phyloP scores from a whole-genome alignment of 805 yeast genomes.

The Jamesozyma rosinii region DNA sequence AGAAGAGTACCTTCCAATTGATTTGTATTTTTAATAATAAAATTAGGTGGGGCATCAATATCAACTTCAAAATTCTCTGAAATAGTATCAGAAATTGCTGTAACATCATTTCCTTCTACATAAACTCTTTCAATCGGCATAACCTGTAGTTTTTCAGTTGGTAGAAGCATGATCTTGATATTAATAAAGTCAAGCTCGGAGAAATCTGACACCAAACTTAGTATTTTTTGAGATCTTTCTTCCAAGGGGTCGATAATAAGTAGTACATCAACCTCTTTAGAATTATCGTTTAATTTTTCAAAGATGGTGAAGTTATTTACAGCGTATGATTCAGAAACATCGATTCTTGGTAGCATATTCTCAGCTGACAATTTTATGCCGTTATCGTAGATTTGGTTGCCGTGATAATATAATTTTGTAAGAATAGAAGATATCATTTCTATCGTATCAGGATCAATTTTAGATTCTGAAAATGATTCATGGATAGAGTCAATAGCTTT shows the following conservation, averaged over 20 bases:
- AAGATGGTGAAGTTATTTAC: constrained; percentile 15
- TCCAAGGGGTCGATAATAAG: constrained; percentile 64
- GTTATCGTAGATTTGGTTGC: constrained; percentile 15
- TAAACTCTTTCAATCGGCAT: constrained; percentile 53
- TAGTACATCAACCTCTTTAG: constrained; percentile 45
- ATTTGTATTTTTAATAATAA: constrained; percentile 30
- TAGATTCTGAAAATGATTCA: constrained; percentile 12
- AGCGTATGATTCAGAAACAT: constrained; percentile 29
- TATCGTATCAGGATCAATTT: constrained; percentile 35
- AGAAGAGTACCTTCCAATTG: constrained; percentile 47
- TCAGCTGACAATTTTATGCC: constrained; percentile 36
- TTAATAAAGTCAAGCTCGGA: constrained; percentile 41
- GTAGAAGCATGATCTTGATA: constrained; percentile 49
- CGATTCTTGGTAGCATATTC: constrained; percentile 39
- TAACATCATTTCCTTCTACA: background rate
- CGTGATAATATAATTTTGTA: constrained; percentile 36
- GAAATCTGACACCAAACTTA: constrained; percentile 40
- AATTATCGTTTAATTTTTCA: constrained; percentile 17
- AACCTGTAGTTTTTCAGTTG: constrained; percentile 37
- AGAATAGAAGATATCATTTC: constrained; percentile 39
- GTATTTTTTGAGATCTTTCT: constrained; percentile 55
- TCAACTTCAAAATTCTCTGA: constrained; percentile 21
- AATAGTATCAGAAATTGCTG: background rate
- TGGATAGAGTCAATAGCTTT: constrained; percentile 19
- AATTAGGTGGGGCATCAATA: constrained; percentile 15